These are phyloP conservation scores for Neopestalotiopsis sp. DNA, from an alignment of 2,329 filamentous ascomycete genomes.

Conservation along the genomic window DNA sequence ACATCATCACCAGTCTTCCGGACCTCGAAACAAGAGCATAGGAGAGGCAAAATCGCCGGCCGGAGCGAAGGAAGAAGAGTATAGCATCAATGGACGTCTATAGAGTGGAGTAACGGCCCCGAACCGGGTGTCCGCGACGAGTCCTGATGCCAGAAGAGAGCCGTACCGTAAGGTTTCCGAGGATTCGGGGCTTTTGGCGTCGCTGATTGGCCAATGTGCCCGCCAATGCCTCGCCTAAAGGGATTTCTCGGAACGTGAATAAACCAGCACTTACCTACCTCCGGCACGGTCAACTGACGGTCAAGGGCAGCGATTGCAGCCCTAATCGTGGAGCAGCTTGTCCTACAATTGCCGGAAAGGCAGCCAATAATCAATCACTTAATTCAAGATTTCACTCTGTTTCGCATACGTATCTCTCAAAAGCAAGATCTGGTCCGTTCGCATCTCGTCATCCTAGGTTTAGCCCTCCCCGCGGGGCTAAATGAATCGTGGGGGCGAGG, in stretches of 20 bases:
- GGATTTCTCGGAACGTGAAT: slow-evolving; percentile 13
- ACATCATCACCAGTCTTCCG: background rate
- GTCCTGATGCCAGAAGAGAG: slow-evolving; percentile 7
- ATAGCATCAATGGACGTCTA: slow-evolving; percentile 12
- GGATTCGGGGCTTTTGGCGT: slow-evolving; percentile 7
- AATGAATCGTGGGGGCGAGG: no score
- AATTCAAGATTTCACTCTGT: background rate
- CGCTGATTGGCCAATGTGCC: slow-evolving; percentile 13
- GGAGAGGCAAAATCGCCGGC: background rate
- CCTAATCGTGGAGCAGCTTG: slow-evolving; percentile 10
- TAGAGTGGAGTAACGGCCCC: slow-evolving; percentile 19
- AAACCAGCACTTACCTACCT: background rate
- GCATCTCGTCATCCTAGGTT: no score
- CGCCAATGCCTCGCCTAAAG: slow-evolving; percentile 16
- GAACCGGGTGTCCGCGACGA: slow-evolving; percentile 8
- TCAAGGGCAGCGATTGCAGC: background rate
- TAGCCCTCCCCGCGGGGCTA: no score
- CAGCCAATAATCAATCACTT: slow-evolving; percentile 2
- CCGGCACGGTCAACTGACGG: background rate
- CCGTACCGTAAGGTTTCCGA: slow-evolving; percentile 17
- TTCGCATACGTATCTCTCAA: background rate
- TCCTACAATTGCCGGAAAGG: background rate
- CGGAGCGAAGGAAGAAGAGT: background rate
- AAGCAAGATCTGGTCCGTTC: no score
- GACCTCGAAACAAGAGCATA: slow-evolving; percentile 6